Evolutionary conservation across 2,329 filamentous ascomycete genomes (phyloP).

Genomic region (Ophiocordyceps robertsii): DNA sequence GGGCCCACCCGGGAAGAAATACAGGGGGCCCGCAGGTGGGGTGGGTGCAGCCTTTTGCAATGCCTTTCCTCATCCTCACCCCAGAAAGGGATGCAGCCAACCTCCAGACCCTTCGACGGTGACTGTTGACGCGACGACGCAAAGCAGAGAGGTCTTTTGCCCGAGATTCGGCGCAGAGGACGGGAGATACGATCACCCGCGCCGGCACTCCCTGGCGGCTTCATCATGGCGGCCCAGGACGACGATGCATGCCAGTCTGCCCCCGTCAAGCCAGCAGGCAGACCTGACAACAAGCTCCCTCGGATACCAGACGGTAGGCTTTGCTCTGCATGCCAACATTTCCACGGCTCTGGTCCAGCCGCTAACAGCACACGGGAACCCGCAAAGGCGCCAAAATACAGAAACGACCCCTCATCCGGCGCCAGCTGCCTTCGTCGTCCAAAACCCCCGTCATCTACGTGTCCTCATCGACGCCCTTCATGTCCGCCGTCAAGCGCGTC

Average conservation of each 20-base stretch:
- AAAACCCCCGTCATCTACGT: constrained; percentile 47
- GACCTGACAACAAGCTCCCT: constrained; percentile 18
- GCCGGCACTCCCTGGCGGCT: background rate
- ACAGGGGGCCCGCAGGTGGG: background rate
- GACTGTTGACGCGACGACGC: too few relatives aligned
- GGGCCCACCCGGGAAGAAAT: background rate
- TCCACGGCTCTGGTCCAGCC: background rate
- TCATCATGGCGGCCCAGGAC: background rate
- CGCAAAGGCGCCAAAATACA: constrained; percentile 31
- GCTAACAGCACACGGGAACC: background rate
- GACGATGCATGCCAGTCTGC: background rate
- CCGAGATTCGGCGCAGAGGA: too few relatives aligned
- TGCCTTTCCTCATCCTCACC: background rate
- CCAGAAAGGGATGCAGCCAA: too few relatives aligned
- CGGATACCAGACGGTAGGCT: constrained; percentile 18
- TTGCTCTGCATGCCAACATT: background rate
- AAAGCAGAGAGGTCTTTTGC: too few relatives aligned
- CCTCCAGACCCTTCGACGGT: too few relatives aligned
- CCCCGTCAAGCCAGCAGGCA: background rate
- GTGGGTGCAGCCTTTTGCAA: background rate
- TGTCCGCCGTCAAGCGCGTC: constrained; percentile 52
- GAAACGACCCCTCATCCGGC: constrained; percentile 32
- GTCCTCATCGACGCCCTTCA: constrained; percentile 50
- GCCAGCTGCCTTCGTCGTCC: constrained; percentile 26
- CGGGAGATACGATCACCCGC: too few relatives aligned